These are phyloP conservation scores for Nicotiana tabacum DNA, from an alignment of 257 asterid genomes.

Conservation along the genomic window DNA sequence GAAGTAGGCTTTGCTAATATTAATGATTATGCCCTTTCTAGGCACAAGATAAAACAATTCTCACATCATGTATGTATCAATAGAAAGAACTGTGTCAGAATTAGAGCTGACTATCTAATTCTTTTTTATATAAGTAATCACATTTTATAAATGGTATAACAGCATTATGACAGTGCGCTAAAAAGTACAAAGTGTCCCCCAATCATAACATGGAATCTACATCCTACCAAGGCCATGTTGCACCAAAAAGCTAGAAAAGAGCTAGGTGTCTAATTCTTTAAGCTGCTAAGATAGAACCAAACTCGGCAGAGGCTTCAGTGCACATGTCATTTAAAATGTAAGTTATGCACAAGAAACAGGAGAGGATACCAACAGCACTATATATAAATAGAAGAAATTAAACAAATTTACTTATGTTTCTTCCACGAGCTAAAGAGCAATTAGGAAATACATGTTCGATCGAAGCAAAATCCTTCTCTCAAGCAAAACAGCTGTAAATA, in stretches of 20 bases:
- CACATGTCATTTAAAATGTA: background rate
- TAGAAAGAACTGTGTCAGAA: background rate
- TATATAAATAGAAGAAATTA: background rate
- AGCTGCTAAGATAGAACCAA: background rate
- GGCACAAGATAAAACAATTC: background rate
- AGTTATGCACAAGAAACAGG: background rate
- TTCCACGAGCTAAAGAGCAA: slow-evolving; percentile 14
- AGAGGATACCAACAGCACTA: background rate
- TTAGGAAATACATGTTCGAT: slow-evolving; percentile 65
- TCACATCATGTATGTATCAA: background rate
- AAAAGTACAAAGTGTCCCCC: background rate
- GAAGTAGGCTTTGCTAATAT: background rate
- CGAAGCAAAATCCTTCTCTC: slow-evolving; percentile 96
- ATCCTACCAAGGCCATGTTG: background rate
- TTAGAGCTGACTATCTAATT: background rate
- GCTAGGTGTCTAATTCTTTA: background rate
- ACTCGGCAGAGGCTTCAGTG: background rate
- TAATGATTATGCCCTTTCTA: background rate
- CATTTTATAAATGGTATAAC: background rate
- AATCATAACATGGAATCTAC: background rate
- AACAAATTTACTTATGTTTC: background rate
- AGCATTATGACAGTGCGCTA: background rate
- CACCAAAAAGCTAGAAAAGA: background rate
- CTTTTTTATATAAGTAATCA: background rate
- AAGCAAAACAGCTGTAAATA: slow-evolving; percentile 85